Evolutionary conservation across 2,329 filamentous ascomycete genomes (phyloP).

Genomic region (Hypoxylon sp.): DNA sequence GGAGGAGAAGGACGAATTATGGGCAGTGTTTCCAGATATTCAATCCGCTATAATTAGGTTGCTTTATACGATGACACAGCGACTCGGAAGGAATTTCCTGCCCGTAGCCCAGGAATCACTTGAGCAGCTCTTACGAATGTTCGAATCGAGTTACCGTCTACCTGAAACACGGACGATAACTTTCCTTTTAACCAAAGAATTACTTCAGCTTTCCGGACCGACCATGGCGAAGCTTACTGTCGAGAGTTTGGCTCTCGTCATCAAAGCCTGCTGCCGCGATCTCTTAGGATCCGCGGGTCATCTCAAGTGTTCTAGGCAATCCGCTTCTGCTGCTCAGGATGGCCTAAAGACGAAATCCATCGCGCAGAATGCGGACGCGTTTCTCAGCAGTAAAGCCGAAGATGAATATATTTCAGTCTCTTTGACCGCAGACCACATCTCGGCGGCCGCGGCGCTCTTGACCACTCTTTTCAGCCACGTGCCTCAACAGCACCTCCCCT

Average conservation of each 20-base stretch:
- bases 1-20: slow-evolving; percentile 85
- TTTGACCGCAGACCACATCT: slow-evolving; percentile 61
- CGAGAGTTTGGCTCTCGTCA: slow-evolving; percentile 70
- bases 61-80: slow-evolving; percentile 66
- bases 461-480: slow-evolving; percentile 71
- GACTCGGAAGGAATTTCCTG: slow-evolving; percentile 69
- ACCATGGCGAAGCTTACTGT: slow-evolving; percentile 75
- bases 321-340: slow-evolving; percentile 52
- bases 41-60: slow-evolving; percentile 78
- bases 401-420: slow-evolving; percentile 50
- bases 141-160: slow-evolving; percentile 67
- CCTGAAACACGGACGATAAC: slow-evolving; percentile 68
- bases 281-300: slow-evolving; percentile 69
- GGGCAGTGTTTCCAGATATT: slow-evolving; percentile 77
- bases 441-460: slow-evolving; percentile 72
- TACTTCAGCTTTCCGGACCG: slow-evolving; percentile 73
- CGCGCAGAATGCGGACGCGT: slow-evolving; percentile 77
- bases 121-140: slow-evolving; percentile 79
- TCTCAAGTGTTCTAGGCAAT: slow-evolving; percentile 57
- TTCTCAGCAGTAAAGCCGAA: slow-evolving; percentile 64
- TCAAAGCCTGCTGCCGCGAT: slow-evolving; percentile 80
- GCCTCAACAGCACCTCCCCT: slow-evolving; percentile 75
- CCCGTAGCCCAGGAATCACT: slow-evolving; percentile 73
- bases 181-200: slow-evolving; percentile 69
- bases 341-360: slow-evolving; percentile 57